These are phyloP conservation scores for Lactifluus subvellereus DNA, from an alignment of 768 basidiomycete genomes.

Conservation along the genomic window DNA sequence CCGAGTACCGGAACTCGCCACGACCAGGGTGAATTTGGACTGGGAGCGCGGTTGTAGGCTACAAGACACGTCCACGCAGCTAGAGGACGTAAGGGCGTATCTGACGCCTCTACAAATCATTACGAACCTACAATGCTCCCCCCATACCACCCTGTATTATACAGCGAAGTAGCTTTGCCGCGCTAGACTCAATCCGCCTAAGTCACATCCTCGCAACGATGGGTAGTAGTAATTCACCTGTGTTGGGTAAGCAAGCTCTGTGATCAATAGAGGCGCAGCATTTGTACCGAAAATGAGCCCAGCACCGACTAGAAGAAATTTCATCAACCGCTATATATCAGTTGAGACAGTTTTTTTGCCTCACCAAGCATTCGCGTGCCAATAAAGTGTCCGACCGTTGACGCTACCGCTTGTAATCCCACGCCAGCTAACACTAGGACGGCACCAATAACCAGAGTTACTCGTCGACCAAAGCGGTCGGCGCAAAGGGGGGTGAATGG, in stretches of 20 bases:
- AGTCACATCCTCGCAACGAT: neutral
- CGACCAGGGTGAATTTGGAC: constrained; percentile 44
- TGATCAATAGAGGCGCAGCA: constrained; percentile 56
- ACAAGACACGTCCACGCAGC: constrained; percentile 46
- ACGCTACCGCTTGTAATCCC: constrained; percentile 46
- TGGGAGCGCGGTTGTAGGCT: constrained; percentile 31
- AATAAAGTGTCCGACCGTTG: constrained; percentile 47
- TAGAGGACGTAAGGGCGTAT: constrained; percentile 14
- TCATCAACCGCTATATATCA: neutral
- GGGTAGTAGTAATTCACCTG: constrained; percentile 37
- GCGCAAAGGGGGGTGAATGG: constrained; percentile 58
- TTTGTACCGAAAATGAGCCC: constrained; percentile 58
- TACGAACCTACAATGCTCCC: constrained; percentile 56
- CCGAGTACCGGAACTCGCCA: constrained; percentile 64
- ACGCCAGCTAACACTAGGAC: constrained; percentile 61
- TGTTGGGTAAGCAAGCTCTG: constrained; percentile 66
- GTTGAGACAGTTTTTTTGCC: constrained; percentile 23
- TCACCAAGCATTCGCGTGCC: constrained; percentile 50
- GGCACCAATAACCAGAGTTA: constrained; percentile 54
- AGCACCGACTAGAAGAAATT: constrained; percentile 46
- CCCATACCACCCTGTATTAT: constrained; percentile 71
- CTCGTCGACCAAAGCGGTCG: constrained; percentile 56
- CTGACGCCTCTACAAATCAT: constrained; percentile 27
- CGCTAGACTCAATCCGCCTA: constrained; percentile 33
- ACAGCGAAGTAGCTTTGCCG: constrained; percentile 56